Conservation (phyloP, 2,329 filamentous ascomycete genomes). For the Diplodia seriata region DNA sequence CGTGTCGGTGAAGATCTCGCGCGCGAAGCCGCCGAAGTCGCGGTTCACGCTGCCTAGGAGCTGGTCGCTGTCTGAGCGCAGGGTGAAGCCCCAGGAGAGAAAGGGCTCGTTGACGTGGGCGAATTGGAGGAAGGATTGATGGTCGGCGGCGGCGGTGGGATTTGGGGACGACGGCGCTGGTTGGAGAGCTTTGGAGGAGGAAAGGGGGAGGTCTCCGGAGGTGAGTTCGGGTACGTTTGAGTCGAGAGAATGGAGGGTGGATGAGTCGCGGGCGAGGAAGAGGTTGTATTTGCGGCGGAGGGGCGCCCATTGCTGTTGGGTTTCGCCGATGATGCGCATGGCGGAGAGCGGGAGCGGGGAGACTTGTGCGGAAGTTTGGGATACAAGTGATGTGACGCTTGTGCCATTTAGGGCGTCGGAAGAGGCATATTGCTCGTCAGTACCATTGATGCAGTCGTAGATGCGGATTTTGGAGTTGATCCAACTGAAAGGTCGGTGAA, state of each 20-base stretch:
- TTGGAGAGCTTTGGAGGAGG: slow-evolving; percentile 53
- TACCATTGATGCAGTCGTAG: slow-evolving; percentile 43
- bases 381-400: slow-evolving; percentile 51
- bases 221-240: slow-evolving; percentile 46
- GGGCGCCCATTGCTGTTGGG: slow-evolving; percentile 69
- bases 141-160: slow-evolving; percentile 42
- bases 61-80: slow-evolving; percentile 58
- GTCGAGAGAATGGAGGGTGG: slow-evolving; percentile 31
- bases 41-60: slow-evolving; percentile 69
- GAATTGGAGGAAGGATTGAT: slow-evolving; percentile 62
- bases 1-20: slow-evolving; percentile 71
- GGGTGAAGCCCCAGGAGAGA: slow-evolving; percentile 69
- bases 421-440: slow-evolving; percentile 43
- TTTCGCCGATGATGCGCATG: slow-evolving; percentile 69
- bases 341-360: slow-evolving; percentile 61
- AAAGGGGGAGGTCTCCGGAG: slow-evolving; percentile 56
- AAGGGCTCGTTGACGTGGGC: slow-evolving; percentile 68
- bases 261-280: slow-evolving; percentile 61
- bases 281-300: slow-evolving; percentile 69
- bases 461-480: slow-evolving; percentile 63
- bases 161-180: slow-evolving; percentile 35
- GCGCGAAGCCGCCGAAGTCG: slow-evolving; percentile 67
- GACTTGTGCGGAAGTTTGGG: slow-evolving; percentile 51
- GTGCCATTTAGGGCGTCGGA: slow-evolving; percentile 55
- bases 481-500: slow-evolving; percentile 69